Evolutionary conservation across 371 early-diverging fungal genomes (phyloP).

Genomic region (Rhizomucor pusillus): DNA sequence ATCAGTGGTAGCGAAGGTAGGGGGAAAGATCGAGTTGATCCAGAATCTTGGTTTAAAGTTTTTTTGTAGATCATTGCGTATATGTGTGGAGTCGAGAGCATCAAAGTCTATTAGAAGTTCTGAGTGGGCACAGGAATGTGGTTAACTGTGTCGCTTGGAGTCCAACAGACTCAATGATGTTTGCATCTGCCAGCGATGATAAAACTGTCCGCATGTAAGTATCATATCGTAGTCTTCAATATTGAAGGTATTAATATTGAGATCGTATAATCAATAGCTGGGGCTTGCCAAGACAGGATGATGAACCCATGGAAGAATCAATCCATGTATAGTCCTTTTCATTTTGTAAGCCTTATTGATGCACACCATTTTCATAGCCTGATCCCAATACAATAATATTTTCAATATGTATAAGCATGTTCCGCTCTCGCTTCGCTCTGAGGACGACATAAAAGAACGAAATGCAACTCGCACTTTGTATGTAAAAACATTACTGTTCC

Average conservation of each 20-base stretch:
- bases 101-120: conserved; percentile 67
- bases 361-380: no score
- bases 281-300: not conserved
- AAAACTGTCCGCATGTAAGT: conserved; percentile 88
- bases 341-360: no score
- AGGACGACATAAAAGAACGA: no score
- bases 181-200: conserved; percentile 95
- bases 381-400: no score
- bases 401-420: no score
- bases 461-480: no score
- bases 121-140: conserved; percentile 79
- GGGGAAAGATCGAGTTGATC: not conserved
- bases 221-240: not conserved
- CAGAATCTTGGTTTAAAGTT: not conserved
- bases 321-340: no score
- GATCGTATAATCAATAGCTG: not conserved
- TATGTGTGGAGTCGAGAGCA: conserved; percentile 92
- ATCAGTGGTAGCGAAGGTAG: conserved; percentile 89
- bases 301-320: not conserved
- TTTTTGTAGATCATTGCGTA: conserved; percentile 62
- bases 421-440: no score
- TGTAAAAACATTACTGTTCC: no score
- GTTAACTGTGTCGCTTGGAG: conserved; percentile 91
- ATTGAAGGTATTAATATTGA: not conserved
- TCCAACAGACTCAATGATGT: conserved; percentile 58